phyloP scores from a whole-genome alignment of 495 filamentous ascomycete genomes.

The Aspergillus affinis region DNA sequence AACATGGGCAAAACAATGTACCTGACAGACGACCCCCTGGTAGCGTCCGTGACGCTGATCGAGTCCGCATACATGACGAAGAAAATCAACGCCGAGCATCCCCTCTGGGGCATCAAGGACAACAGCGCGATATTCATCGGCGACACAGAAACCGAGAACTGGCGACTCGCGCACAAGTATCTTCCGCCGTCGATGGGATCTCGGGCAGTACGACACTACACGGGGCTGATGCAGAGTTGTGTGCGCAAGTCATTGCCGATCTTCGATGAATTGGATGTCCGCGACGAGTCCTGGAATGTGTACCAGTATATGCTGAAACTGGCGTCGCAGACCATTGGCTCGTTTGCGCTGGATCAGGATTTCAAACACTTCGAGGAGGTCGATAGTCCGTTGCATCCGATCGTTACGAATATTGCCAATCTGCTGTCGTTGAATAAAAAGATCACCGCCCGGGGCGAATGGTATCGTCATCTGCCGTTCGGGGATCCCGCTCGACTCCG shows the following conservation, averaged over 20 bases:
- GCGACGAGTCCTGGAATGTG: constrained; percentile 50
- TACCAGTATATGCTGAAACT: constrained; percentile 61
- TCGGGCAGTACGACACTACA: constrained; percentile 55
- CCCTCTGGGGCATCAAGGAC: constrained; percentile 49
- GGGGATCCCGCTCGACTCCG: constrained; percentile 46
- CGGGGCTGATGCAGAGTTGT: constrained; percentile 47
- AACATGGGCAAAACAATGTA: constrained; percentile 55
- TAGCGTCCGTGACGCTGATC: constrained; percentile 35
- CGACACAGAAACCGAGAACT: constrained; percentile 51
- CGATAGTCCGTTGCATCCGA: constrained; percentile 39
- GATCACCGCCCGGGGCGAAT: constrained; percentile 41
- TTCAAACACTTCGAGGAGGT: constrained; percentile 47
- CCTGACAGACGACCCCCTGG: constrained; percentile 47
- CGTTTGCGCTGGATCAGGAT: constrained; percentile 47
- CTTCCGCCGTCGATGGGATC: constrained; percentile 53
- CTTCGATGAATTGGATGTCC: constrained; percentile 50
- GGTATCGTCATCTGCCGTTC: constrained; percentile 52
- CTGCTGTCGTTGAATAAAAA: constrained; percentile 52
- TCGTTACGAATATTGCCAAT: constrained; percentile 38
- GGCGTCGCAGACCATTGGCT: constrained; percentile 47
- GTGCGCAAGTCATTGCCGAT: constrained; percentile 40
- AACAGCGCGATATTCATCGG: constrained; percentile 51
- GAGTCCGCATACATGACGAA: constrained; percentile 54
- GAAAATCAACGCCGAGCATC: constrained; percentile 49
- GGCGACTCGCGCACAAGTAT: constrained; percentile 52